These are phyloP conservation scores for Hawksworthiomyces lignivorus DNA, from an alignment of 2,329 filamentous ascomycete species.

Conservation along the genomic window DNA sequence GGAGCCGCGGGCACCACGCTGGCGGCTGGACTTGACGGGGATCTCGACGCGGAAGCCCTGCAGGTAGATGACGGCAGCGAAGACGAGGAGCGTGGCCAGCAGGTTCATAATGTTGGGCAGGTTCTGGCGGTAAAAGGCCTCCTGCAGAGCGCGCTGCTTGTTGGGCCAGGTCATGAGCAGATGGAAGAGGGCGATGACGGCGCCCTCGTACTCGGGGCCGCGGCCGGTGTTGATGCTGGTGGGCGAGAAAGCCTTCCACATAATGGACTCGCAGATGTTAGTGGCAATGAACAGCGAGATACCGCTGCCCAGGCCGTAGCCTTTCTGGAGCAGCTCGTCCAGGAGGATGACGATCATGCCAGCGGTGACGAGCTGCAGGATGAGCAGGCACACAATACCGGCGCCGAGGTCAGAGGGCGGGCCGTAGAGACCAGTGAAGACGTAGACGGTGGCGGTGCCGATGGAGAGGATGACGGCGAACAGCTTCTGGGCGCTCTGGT, in stretches of 20 bases:
- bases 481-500: conserved; percentile 99
- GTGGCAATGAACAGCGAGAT: conserved; percentile 99
- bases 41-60: conserved; percentile 99
- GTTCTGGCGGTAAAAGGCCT: conserved; percentile 99
- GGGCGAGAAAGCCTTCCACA: conserved; percentile 99
- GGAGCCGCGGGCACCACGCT: conserved; percentile 95
- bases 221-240: conserved; percentile 99
- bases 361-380: conserved; percentile 94
- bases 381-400: conserved; percentile 95
- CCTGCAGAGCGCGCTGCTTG: conserved; percentile 96
- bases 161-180: conserved; percentile 97
- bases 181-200: conserved; percentile 96
- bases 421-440: conserved; percentile 96
- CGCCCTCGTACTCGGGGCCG: conserved; percentile 97
- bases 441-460: conserved; percentile 95
- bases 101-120: conserved; percentile 99
- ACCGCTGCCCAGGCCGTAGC: conserved; percentile 94
- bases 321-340: conserved; percentile 98
- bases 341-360: conserved; percentile 98
- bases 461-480: conserved; percentile 97
- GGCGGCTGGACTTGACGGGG: conserved; percentile 97
- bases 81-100: conserved; percentile 83
- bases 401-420: conserved; percentile 93
- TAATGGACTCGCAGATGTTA: conserved; percentile 99
- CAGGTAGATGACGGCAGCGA: conserved; percentile 97